Percentiles rank a stretch among this genome's conserved stretches.
phyloP scores from a whole-genome alignment of 148 eudicot genomes.

The Persicaria tinctoria region DNA sequence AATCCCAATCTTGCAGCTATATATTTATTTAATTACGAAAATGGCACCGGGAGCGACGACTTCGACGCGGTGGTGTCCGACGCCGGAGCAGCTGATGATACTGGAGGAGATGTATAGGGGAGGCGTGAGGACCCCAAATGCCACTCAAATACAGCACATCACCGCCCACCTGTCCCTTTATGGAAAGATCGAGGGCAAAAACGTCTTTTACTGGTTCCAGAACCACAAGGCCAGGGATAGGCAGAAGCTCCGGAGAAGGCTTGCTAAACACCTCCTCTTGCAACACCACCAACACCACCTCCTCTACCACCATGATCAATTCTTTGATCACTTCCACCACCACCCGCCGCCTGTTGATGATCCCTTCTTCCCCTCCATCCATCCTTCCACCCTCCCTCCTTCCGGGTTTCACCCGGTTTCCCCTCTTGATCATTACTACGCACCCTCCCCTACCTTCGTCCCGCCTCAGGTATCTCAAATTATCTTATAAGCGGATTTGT shows the following conservation, averaged over 20 bases:
- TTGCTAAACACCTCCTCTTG: conserved; percentile 6
- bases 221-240: conserved; percentile 89
- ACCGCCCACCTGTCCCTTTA: conserved; percentile 65
- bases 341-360: neutral
- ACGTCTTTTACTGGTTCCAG: conserved; percentile 92
- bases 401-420: neutral
- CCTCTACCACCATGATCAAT: neutral
- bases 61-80: conserved; percentile 81
- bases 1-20: neutral
- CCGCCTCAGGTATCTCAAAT: conserved; percentile 5
- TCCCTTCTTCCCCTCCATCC: neutral
- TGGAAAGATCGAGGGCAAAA: conserved; percentile 82
- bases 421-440: neutral
- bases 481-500: neutral
- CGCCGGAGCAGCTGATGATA: conserved; percentile 83
- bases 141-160: conserved; percentile 74
- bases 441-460: neutral
- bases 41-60: conserved; percentile 21
- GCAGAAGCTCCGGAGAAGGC: conserved; percentile 43
- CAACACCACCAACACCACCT: conserved; percentile 10
- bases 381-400: neutral
- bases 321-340: neutral
- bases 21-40: neutral
- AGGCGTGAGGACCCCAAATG: conserved; percentile 67
- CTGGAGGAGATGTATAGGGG: conserved; percentile 76